Percentiles rank a stretch among this genome's conserved stretches.
phyloP scores from a whole-genome alignment of 1,284 basidiomycete genomes.

The Trametes polyzona region DNA sequence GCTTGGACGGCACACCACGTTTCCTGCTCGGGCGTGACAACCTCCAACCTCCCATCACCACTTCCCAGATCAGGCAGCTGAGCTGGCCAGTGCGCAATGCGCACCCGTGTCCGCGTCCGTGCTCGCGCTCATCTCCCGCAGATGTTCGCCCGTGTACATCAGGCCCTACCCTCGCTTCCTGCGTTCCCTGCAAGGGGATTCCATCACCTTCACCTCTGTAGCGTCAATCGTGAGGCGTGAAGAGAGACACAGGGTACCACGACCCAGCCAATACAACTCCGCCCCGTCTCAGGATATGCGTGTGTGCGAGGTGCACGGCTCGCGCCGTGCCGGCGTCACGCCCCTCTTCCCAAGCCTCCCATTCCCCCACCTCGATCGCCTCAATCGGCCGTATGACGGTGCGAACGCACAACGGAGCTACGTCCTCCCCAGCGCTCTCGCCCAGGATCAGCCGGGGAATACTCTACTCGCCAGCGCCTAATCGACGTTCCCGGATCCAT shows the following conservation, averaged over 20 bases:
- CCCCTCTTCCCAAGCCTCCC: not conserved
- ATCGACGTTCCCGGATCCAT: not conserved
- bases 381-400: not conserved
- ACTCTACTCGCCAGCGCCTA: not conserved
- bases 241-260: not conserved
- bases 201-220: not conserved
- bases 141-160: too few relatives aligned
- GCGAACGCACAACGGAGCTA: conserved; percentile 6
- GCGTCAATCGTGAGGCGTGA: conserved; percentile 6
- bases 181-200: not conserved
- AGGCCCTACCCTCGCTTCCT: not conserved
- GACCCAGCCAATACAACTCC: not conserved
- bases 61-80: not conserved
- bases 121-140: not conserved
- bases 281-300: not conserved
- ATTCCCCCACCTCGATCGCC: not conserved
- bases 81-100: too few relatives aligned
- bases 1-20: conserved; percentile 8
- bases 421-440: not conserved
- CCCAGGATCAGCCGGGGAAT: not conserved
- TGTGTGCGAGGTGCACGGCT: not conserved
- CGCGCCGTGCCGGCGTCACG: not conserved
- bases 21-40: not conserved
- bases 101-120: too few relatives aligned
- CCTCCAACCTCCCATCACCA: not conserved